A percentile compares a stretch with the other conserved stretches of the same genome.
phyloP scores from a whole-genome alignment of 2,329 filamentous ascomycete species.

The Talaromyces sp. region DNA sequence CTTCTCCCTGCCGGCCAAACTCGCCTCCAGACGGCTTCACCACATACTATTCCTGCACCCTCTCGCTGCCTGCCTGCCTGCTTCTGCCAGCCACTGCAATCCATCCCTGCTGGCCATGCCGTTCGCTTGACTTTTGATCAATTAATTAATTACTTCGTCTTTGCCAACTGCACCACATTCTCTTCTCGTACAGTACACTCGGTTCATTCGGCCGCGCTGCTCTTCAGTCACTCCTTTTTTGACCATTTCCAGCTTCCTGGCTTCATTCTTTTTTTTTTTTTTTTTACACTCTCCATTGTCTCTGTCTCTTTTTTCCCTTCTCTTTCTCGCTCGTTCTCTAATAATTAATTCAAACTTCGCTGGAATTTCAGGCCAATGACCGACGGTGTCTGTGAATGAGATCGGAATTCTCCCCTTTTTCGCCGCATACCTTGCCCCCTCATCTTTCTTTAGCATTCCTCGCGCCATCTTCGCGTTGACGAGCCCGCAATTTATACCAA shows the following conservation, averaged over 20 bases:
- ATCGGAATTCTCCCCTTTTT: constrained; percentile 9
- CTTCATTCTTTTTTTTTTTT: background rate
- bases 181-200: constrained; percentile 1
- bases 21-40: background rate
- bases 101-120: constrained; percentile 11
- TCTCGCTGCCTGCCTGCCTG: background rate
- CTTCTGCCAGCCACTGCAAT: constrained; percentile 4
- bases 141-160: background rate
- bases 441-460: constrained; percentile 7
- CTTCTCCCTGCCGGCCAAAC: background rate
- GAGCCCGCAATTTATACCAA: background rate
- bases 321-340: background rate
- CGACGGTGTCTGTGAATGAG: background rate
- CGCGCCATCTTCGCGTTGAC: constrained; percentile 4
- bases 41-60: background rate
- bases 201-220: background rate
- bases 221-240: background rate
- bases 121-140: constrained; percentile 8
- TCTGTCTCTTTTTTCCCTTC: background rate
- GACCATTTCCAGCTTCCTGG: background rate
- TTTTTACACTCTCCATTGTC: background rate
- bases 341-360: background rate
- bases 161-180: constrained; percentile 11
- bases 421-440: constrained; percentile 16
- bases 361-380: background rate